A percentile compares a stretch with the other conserved stretches of the same genome.
These are phyloP conservation scores for Pugionium dolabratum DNA, from an alignment of 345 rosid species.

Conservation along the genomic window DNA sequence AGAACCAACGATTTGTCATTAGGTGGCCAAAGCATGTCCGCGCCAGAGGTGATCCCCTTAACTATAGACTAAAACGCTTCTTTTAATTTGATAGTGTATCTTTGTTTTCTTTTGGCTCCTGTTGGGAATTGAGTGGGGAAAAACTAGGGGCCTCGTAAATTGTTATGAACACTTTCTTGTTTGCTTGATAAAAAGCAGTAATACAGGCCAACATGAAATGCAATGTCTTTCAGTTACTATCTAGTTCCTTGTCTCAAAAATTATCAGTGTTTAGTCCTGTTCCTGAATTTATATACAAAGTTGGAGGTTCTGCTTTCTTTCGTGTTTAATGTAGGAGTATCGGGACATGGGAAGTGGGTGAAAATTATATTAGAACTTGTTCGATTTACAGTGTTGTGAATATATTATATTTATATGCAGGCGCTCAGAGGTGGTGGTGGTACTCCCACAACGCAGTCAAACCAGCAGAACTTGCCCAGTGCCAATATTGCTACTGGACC, in stretches of 20 bases:
- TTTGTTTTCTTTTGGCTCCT: not conserved
- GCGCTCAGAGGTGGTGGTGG: conserved; percentile 56
- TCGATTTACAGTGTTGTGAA: conserved; percentile 21
- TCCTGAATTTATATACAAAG: not conserved
- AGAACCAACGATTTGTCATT: conserved; percentile 65
- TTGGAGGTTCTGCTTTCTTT: not conserved
- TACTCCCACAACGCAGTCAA: conserved; percentile 63
- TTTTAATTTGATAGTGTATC: not conserved
- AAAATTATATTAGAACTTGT: not conserved
- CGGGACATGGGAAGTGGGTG: not conserved
- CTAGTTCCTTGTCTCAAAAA: too few relatives aligned
- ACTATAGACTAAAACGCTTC: not conserved
- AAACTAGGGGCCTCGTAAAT: too few relatives aligned
- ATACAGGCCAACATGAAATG: too few relatives aligned
- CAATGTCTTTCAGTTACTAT: too few relatives aligned
- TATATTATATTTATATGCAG: conserved; percentile 40
- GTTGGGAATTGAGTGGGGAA: not conserved
- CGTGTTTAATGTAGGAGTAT: not conserved
- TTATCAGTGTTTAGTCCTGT: not conserved
- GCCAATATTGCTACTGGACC: conserved; percentile 11
- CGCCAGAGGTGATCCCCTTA: conserved; percentile 66
- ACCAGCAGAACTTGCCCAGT: conserved; percentile 58
- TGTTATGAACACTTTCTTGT: not conserved
- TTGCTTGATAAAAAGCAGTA: not conserved
- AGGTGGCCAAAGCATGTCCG: conserved; percentile 31